Base-by-base conservation (phyloP, 1,284 basidiomycete species). In the Cystobasidiaceae sp. region DNA sequence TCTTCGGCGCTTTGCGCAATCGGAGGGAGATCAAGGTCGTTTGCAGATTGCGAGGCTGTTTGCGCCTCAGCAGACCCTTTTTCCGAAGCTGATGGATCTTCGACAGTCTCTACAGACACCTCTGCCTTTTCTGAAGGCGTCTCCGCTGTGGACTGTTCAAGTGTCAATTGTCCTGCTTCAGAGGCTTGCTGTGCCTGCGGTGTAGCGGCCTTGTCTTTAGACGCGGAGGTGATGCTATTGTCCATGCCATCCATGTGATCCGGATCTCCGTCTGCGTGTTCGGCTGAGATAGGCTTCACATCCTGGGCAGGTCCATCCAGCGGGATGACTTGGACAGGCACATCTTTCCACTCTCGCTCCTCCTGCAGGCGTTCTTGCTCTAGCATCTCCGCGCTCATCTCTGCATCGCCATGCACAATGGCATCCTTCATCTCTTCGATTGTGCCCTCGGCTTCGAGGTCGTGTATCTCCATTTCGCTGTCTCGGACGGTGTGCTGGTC, bases 261-360 rank as follows among this genome's bases (percentile, higher is more conserved):
- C 27, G 32, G 28, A 33, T n/a, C 32, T 33, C 25, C 5, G 13
- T 32, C 13, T 52, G n/a, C 17, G 13, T 33, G 17, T 33, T 11
- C 32, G 4, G 8, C 32, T 4, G n/a, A 9, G 21, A 28, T 7
- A 32, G 49, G 11, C 21, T 27, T 7, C 13, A 51, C 17, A 11
- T 37, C 17, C 25, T 49, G n/a, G n/a, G n/a, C n/a, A n/a, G n/a
- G n/a, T n/a, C n/a, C n/a, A n/a, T n/a, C n/a, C n/a, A 49, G 28
- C 49, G 48, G 27, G 23, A 52, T 15, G n/a, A 55, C 44, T 13
- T 44, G 32, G 2, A 64, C 44, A 9, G 46, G 30, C 15, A 52
- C 61, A 48, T 64, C 61, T 27, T 56, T 64, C 61, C 61, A 55
- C 30, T 64, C 61, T 30, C 44, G 37, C 43, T 64, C 41, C 27